These are phyloP conservation scores for Phoma sp. DNA, from an alignment of 2,329 filamentous ascomycete genomes.

Conservation along the genomic window DNA sequence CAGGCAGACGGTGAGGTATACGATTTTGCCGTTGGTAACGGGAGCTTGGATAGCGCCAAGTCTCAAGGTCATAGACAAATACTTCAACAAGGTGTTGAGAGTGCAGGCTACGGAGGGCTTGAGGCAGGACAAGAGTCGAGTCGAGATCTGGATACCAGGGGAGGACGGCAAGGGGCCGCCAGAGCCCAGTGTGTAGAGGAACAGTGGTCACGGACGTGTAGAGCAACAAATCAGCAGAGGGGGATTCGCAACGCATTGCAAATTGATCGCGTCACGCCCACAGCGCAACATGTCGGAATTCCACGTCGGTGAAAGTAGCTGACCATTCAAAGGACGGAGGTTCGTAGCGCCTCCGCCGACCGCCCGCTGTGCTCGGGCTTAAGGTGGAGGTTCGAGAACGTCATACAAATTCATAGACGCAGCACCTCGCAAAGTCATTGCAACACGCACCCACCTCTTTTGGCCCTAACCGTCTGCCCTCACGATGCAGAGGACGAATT, in stretches of 20 bases:
- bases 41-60: constrained; percentile 75
- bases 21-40: constrained; percentile 68
- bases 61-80: constrained; percentile 82
- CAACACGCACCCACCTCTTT: not conserved
- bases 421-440: constrained; percentile 1
- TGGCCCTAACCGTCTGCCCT: not conserved
- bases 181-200: not conserved
- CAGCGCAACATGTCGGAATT: not conserved
- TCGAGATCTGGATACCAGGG: constrained; percentile 49
- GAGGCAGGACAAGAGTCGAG: constrained; percentile 60
- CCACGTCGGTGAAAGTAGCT: not conserved
- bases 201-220: not conserved
- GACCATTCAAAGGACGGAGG: constrained; percentile 1
- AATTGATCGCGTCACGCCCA: not conserved
- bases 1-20: constrained; percentile 74
- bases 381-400: constrained; percentile 7
- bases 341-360: constrained; percentile 13
- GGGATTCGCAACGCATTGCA: not conserved
- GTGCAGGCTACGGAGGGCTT: constrained; percentile 79
- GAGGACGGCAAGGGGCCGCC: constrained; percentile 17
- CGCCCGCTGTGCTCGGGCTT: constrained; percentile 9
- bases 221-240: not conserved
- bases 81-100: constrained; percentile 88
- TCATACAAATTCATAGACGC: constrained; percentile 13
- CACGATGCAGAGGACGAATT: constrained; percentile 14